Evolutionary conservation across 805 yeast species (phyloP), one percentile per base, ranked within the genome.

Genomic region (Ogataea saltuana): DNA sequence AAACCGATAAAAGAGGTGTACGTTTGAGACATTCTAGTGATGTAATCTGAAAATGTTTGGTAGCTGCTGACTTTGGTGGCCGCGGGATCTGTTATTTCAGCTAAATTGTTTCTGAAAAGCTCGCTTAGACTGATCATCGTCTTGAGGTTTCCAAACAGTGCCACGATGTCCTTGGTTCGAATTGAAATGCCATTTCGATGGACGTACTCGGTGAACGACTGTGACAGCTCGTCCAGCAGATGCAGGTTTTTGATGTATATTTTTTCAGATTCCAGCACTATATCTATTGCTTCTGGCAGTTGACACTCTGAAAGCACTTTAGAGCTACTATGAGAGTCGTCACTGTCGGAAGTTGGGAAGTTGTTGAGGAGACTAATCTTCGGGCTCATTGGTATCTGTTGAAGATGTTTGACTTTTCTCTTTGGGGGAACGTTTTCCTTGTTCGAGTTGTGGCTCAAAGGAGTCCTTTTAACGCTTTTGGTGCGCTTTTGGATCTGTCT

Each of bases 101-200:
- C 18, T 9, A 53, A n/a, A 26, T 46, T 39, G 40, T 17, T 34
- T 6, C 61, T 27, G 15, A 72, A 61, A 4, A 66, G 42, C 12
- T 59, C 56, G 46, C 72, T 66, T 4, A 71, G 51, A 8, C 68
- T 66, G 5, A 63, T 42, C 23, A 75, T 62, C 1, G 71, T 63
- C 12, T 61, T 69, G 28, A 72, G 50, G 48, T 74, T 72, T 1
- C 76, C 74, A 58, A 76, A 75, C 2, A 76, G 49, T 6, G 66
- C 41, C 4, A 65, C 33, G 41, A 67, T 68, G 23, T 74, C 75
- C 18, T 58, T 57, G 4, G 52, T 39, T 19, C 65, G 51, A 9
- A 74, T 51, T 11, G 65, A 61, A 34, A 64, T 51, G 17, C 55
- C 58, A 33, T 59, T 61, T 20, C 57, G 56, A 21, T 45, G 49